Evolutionary conservation across 225 moss, liverwort and hornwort genomes (phyloP), one percentile per base, ranked within the genome.

Genomic region (Asterella californica): DNA sequence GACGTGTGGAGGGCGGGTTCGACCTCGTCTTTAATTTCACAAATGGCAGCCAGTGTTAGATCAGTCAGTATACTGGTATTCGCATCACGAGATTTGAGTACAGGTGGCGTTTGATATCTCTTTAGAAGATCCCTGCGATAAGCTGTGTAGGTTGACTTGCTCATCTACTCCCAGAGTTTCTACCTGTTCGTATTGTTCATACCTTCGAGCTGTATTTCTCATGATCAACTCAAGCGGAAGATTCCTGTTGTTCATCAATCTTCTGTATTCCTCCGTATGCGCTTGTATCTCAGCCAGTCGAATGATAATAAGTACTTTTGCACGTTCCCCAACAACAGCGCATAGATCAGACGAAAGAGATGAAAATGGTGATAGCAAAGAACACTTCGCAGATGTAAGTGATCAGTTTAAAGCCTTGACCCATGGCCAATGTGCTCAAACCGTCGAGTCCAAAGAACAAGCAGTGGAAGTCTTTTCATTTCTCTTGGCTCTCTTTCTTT

Each of bases 231-330:
- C 68, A 1, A 50, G 27, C 2, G 91, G 91, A 33, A 92, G 82
- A 81, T 83, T 83, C 17, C 92, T 84, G 25, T 75, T 90, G 12
- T 54, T 75, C 92, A 92, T 92, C n/a, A 92, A 25, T 79, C 86
- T 78, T 92, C 92, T 24, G 90, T 76, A 63, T 92, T 89, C 59
- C 90, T 83, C 47, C 90, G 89, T 81, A n/a, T 89, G 89, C 62
- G 90, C 89, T 77, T 89, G 73, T 89, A 90, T 92, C 85, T 92
- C 90, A 76, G 90, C 92, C 73, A 86, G 70, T 74, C 90, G 85
- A 50, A 84, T 27, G 92, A 90, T 78, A 86, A 89, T 21, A 92
- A 80, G 62, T 92, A 92, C 30, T 90, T 92, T 87, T 92, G 74
- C 86, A 92, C 89, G 79, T 92, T 92, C 2, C 90, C 92, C 52